Evolutionary conservation across 805 yeast genomes (phyloP), one percentile per base, ranked within the genome.

Genomic region (Cyberlindnera euphorbiiphila): DNA sequence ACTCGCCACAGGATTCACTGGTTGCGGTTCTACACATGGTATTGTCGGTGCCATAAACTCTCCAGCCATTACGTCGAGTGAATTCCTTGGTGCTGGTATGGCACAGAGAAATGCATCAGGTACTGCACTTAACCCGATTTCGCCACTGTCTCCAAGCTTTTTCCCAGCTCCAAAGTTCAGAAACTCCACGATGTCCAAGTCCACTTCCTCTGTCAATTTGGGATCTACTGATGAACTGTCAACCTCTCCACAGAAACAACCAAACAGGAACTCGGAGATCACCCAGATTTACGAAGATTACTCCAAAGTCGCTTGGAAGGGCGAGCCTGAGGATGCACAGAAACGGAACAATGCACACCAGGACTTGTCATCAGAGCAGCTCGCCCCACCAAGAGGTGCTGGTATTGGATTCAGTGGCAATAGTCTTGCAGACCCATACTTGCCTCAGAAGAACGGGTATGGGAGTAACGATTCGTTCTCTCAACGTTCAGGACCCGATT

Each of bases 21-120:
- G 94, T 6, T 81, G 87, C 60, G 91, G 91, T n/a, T 75, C 82
- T 21, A 57, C 70, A 12, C 70, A 79, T 37, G 85, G 85, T 11
- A 53, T 78, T 15, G 67, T 67, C 4, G 84, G 84, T 23, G 84
- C 85, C 1, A 53, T 78, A 3, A 65, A 59, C 32, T 71, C 81
- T 2, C 74, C 80, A 29, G 71, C 65, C 0, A 49, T 68, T 4
- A 57, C 58, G 12, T 56, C 69, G 3, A 48, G 42, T 24, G 69
- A 65, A 30, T 51, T 62, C 27, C 56, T 62, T 29, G 49, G 43
- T n/a, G 23, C 34, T 19, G 37, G 32, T 24, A 20, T 20, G 16
- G n/a, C 27, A 6, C 22, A 32, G 5, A 41, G 40, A 29, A 25
- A 36, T 17, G 25, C 21, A 1, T 32, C 41, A 3, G 29, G 26